Percentiles rank a stretch among this genome's conserved stretches.
Evolutionary conservation across 176 grass and related monocot genomes (phyloP).

Genomic region (Musa schizocarpa): DNA sequence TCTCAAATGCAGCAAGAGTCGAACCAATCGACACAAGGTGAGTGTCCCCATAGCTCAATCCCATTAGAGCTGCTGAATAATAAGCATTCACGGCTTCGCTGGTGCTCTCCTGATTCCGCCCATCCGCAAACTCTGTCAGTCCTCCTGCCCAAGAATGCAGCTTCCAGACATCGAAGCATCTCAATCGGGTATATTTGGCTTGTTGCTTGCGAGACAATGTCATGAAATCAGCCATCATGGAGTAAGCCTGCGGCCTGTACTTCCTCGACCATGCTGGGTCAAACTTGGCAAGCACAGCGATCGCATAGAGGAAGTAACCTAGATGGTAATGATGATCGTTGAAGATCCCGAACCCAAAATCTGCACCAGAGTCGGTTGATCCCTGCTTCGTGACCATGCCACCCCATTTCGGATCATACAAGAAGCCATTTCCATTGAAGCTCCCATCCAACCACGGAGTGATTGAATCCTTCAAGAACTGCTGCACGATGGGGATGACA

Average conservation of each 20-base stretch:
- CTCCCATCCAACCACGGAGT: slow-evolving; percentile 83
- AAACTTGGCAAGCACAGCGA: slow-evolving; percentile 79
- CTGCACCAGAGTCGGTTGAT: slow-evolving; percentile 43
- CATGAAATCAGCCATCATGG: slow-evolving; percentile 83
- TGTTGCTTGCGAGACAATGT: slow-evolving; percentile 47
- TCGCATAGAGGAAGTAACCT: slow-evolving; percentile 93
- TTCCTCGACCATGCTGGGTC: slow-evolving; percentile 75
- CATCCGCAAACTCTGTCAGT: slow-evolving; percentile 70
- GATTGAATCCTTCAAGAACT: slow-evolving; percentile 41
- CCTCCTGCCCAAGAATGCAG: slow-evolving; percentile 91
- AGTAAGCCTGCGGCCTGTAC: slow-evolving; percentile 73
- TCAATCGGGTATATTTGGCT: slow-evolving; percentile 42
- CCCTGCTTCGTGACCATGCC: slow-evolving; percentile 69
- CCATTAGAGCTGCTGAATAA: slow-evolving; percentile 65
- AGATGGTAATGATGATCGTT: slow-evolving; percentile 98
- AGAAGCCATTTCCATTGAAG: slow-evolving; percentile 62
- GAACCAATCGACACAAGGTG: slow-evolving; percentile 49
- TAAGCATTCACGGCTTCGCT: slow-evolving; percentile 85
- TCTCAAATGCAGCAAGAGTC: slow-evolving; percentile 64
- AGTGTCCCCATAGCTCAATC: slow-evolving; percentile 71
- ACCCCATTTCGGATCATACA: slow-evolving; percentile 74
- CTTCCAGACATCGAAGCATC: slow-evolving; percentile 88
- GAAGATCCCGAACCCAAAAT: slow-evolving; percentile 84
- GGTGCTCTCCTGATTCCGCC: slow-evolving; percentile 93
- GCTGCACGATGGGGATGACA: slow-evolving; percentile 48